Percentiles rank a stretch among this genome's conserved stretches.
Conservation (phyloP, 345 rosid genomes). For the Sisymbrium irio region DNA sequence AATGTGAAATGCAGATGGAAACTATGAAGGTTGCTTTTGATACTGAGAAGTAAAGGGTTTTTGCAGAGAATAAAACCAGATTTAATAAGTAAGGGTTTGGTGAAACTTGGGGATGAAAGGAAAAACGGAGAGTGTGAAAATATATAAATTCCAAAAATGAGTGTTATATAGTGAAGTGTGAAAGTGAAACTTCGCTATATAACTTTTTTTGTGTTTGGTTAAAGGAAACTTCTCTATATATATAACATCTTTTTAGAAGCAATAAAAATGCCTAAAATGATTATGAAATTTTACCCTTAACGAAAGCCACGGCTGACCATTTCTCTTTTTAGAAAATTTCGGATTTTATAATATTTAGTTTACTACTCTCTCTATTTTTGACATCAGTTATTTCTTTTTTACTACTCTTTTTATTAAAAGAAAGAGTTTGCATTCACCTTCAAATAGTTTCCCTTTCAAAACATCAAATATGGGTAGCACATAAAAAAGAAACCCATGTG, state of each 20-base stretch:
- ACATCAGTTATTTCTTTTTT: too few relatives aligned
- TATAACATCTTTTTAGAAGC: neutral
- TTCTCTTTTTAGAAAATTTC: neutral
- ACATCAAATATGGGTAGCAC: conserved; percentile 8
- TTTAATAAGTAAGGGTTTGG: neutral
- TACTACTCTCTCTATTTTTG: neutral
- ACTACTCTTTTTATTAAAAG: neutral
- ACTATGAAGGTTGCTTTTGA: neutral
- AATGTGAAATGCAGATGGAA: conserved; percentile 13
- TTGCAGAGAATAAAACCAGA: neutral
- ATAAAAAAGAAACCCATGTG: conserved; percentile 1
- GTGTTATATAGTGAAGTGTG: conserved; percentile 18
- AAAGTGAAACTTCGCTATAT: conserved; percentile 13
- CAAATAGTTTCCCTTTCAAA: neutral
- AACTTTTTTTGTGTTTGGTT: neutral
- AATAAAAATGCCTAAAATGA: conserved; percentile 1
- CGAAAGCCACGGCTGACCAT: conserved; percentile 16
- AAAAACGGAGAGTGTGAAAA: neutral
- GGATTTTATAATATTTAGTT: neutral
- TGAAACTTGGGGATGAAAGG: neutral
- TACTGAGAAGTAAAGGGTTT: neutral
- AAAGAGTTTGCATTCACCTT: neutral
- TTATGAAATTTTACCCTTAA: conserved; percentile 6
- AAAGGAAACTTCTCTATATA: neutral
- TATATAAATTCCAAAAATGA: neutral